Base-by-base conservation (phyloP, 2,329 filamentous ascomycete species). In the Neofusicoccum sp. region DNA sequence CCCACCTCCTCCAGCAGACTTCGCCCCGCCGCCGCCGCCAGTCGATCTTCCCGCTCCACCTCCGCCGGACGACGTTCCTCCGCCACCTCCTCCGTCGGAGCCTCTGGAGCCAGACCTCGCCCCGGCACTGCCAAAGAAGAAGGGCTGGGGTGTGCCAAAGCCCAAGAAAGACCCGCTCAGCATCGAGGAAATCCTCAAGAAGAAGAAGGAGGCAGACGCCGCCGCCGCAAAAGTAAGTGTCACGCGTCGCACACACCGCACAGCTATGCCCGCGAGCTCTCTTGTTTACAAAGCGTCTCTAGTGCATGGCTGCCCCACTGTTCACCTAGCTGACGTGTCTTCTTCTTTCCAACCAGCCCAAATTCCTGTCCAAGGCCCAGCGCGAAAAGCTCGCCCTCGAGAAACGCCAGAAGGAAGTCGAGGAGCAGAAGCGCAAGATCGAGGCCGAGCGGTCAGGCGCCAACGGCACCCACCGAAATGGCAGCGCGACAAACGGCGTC, bases 151-250 rank as follows among this genome's bases (percentile, higher is more conserved):
- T 11, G 69, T 77, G 66, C 69, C 72, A 65, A 66, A 64, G n/a
- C 54, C 64, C 2, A 73, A 70, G 62, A 76, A 73, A 50, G 77
- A 71, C 71, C 90, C 90, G 7, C 80, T 96, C 52, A 93, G 92
- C 73, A 89, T 97, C 63, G 93, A 97, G 76, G 91, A 96, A 70
- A 84, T 97, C 4, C 79, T 97, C 28, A 87, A 87, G 68, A 90
- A 93, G 79, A 96, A 96, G 82, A 91, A 90, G 73, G 92, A 91
- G 66, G 89, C 91, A 33, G 92, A 95, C 77, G 90, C 90, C 39
- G 92, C 90, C 14, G 89, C 92, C 8, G 85, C 91, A 62, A 97
- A 95, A 78, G 84, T 86, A 79, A 68, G n/a, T 36, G 28, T 43
- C 56, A 36, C 60, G 16, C 36, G 22, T 22, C 22, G 28, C 50